Base-by-base conservation (phyloP, 2,329 filamentous ascomycete species). In the Allantophomopsis cytisporea region DNA sequence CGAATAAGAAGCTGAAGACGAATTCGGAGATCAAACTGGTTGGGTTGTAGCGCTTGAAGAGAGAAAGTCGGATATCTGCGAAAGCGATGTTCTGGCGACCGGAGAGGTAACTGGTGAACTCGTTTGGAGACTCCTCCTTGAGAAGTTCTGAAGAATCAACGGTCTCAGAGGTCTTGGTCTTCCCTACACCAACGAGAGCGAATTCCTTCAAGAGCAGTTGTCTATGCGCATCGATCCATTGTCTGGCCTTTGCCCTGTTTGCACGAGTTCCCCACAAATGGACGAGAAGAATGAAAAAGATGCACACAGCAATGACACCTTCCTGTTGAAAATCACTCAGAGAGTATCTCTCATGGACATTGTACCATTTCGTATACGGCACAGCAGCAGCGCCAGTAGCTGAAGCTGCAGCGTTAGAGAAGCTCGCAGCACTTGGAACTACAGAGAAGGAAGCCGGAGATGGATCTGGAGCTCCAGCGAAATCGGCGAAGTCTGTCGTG, bases 311-410 rank as follows among this genome's bases (percentile, higher is more conserved):
- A 52, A 98, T 83, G 58, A 87, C 65, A 43, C 83, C 81, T 65
- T 98, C 91, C 53, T 80, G 73, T 63, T 78, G 78, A 71, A 98
- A 98, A 60, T 98, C 91, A 54, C 70, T 71, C 43, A 80, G 65
- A 18, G 78, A 78, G 54, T 88, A 79, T 54, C 91, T 86, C 72
- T 96, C 88, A 72, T 94, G 91, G 45, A 96, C 69, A 41, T 87
- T 86, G 66, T 96, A 98, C 91, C 91, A 98, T 68, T 85, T 86
- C 38, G 87, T 94, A 61, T 82, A 95, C 12, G 84, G 83, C 18
- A 68, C 64, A 34, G 58, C 61, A 35, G 69, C 67, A 36, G 62
- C 59, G 35, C 64, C 66, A 43, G 71, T 68, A 14, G 61, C 55
- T 23, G 54, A 50, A 37, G 62, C 59, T 33, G 62, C 60, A 30